These are phyloP conservation scores for Saccharomyces eubayanus DNA, from an alignment of 805 yeast genomes.

Conservation along the genomic window DNA sequence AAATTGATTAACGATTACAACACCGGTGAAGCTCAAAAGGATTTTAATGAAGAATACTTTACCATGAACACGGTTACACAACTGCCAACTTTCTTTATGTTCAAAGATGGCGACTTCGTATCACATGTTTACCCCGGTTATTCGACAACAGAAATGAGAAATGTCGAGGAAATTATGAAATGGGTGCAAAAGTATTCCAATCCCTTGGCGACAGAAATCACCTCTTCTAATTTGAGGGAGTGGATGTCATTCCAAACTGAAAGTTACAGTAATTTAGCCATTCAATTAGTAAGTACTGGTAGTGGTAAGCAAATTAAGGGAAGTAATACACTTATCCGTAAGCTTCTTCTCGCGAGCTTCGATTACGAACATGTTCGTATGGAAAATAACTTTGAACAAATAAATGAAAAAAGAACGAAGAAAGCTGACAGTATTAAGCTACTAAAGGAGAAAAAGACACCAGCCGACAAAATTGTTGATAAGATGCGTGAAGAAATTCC, in stretches of 20 bases:
- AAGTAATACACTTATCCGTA: conserved; percentile 22
- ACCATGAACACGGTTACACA: conserved; percentile 47
- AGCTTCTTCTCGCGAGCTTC: conserved; percentile 34
- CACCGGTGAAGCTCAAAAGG: conserved; percentile 25
- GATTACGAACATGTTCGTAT: conserved; percentile 41
- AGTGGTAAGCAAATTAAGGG: conserved; percentile 12
- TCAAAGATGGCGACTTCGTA: conserved; percentile 48
- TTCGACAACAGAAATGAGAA: conserved; percentile 57
- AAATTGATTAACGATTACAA: conserved; percentile 41
- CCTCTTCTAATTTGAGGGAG: conserved; percentile 26
- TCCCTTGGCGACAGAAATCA: conserved; percentile 49
- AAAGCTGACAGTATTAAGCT: conserved; percentile 39
- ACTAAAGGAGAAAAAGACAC: conserved; percentile 39
- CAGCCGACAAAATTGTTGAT: conserved; percentile 36
- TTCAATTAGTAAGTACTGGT: conserved; percentile 17
- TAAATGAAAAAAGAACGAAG: conserved; percentile 31
- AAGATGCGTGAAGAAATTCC: conserved; percentile 44
- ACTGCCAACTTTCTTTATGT: conserved; percentile 52
- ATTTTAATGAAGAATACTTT: conserved; percentile 40
- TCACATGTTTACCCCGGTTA: conserved; percentile 51
- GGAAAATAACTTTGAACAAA: conserved; percentile 33
- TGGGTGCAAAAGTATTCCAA: conserved; percentile 43
- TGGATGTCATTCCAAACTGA: conserved; percentile 13
- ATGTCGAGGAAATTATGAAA: conserved; percentile 37
- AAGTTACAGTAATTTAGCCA: conserved; percentile 14